Evolutionary conservation across 768 basidiomycete genomes (phyloP).

Genomic region (Mycena vitilis): DNA sequence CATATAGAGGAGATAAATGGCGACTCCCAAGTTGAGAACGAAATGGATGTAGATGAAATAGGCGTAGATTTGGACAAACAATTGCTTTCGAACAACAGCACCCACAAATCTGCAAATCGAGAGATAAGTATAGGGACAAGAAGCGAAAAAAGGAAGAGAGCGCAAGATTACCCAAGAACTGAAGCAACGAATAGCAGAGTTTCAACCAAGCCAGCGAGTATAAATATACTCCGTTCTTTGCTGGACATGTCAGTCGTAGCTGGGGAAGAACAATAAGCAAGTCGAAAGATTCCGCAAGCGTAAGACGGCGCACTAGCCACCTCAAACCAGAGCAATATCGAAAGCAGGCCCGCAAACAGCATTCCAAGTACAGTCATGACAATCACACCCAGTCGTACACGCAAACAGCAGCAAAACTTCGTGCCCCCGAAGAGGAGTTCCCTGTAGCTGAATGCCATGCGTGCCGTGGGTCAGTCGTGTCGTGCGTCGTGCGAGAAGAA

Average conservation of each 20-base stretch:
- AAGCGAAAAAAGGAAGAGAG: not conserved
- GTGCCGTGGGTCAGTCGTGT: not conserved
- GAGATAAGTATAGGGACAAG: not conserved
- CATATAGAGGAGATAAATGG: slow-evolving; percentile 62
- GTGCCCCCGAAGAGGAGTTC: slow-evolving; percentile 61
- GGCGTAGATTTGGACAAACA: slow-evolving; percentile 66
- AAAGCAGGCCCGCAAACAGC: slow-evolving; percentile 63
- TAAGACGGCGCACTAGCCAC: slow-evolving; percentile 59
- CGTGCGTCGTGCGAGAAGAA: slow-evolving; percentile 1
- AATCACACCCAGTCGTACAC: slow-evolving; percentile 71
- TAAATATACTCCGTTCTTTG: slow-evolving; percentile 54
- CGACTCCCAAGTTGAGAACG: slow-evolving; percentile 63
- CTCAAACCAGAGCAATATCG: slow-evolving; percentile 72
- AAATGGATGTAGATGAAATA: slow-evolving; percentile 70
- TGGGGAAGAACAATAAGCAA: slow-evolving; percentile 21
- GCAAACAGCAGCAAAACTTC: slow-evolving; percentile 69
- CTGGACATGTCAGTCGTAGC: slow-evolving; percentile 51
- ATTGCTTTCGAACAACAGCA: slow-evolving; percentile 70
- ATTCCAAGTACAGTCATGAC: slow-evolving; percentile 65
- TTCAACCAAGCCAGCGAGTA: slow-evolving; percentile 65
- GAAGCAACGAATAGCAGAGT: slow-evolving; percentile 65
- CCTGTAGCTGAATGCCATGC: slow-evolving; percentile 54
- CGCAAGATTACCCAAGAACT: slow-evolving; percentile 60
- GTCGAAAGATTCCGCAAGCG: too few species aligned
- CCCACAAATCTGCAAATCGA: slow-evolving; percentile 64